phyloP scores from a whole-genome alignment of 208 protist species.

The Acanthamoeba royreba region DNA sequence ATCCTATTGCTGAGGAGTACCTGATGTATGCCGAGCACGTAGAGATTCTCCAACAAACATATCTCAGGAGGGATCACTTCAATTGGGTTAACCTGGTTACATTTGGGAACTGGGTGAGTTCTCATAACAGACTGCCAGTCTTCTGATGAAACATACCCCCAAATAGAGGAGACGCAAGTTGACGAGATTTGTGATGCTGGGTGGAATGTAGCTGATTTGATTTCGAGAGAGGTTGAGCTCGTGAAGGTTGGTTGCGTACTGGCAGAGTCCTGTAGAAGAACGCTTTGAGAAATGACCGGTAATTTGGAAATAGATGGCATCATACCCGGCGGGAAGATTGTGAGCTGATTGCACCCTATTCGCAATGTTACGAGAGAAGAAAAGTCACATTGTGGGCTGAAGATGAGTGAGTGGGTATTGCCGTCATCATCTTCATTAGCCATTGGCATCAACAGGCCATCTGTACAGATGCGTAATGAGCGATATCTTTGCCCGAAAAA shows the following conservation, averaged over 20 bases:
- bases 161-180: slow-evolving; percentile 14
- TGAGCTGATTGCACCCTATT: slow-evolving; percentile 28
- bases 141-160: neutral
- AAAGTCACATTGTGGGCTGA: neutral
- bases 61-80: neutral
- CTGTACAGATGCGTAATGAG: neutral
- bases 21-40: slow-evolving; percentile 11
- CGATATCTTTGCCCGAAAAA: neutral
- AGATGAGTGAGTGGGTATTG: neutral
- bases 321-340: slow-evolving; percentile 1
- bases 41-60: neutral
- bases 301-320: too few relatives aligned
- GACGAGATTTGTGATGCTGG: neutral
- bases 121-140: too few relatives aligned
- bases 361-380: neutral
- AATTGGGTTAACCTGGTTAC: neutral
- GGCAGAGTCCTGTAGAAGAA: slow-evolving; percentile 3
- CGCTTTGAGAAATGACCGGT: too few relatives aligned
- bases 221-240: slow-evolving; percentile 29
- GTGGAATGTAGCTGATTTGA: slow-evolving; percentile 19
- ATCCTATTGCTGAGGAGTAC: too few relatives aligned
- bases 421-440: slow-evolving; percentile 33
- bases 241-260: neutral
- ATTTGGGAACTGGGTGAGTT: neutral
- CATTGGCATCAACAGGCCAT: neutral